Base-by-base conservation (phyloP, 129 eudicot species). In the Flaveria linearis region DNA sequence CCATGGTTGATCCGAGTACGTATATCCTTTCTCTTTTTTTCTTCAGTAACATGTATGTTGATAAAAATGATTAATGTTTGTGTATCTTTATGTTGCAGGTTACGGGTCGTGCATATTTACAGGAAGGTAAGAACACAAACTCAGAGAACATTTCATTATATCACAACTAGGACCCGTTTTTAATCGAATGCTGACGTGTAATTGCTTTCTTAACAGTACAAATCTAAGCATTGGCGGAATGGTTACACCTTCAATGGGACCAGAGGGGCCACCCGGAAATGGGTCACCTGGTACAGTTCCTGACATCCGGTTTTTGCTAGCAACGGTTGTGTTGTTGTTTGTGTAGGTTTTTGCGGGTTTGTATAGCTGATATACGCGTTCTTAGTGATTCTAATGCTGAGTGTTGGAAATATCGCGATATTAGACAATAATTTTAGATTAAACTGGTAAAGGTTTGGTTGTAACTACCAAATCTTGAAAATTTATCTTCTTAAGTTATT, bases 41-140 rank as follows among this genome's bases (percentile, higher is more conserved):
- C 16, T n/a, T 36, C 15, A 41, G 41, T 43, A 2, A 25, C 26
- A 26, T 1, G 9, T 28, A 61, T 63, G 69, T 15, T 16, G 22
- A 14, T 18, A 63, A 63, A 63, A 63, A 15, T 9, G 13, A 0
- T 33, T 62, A 63, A 63, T 8, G 26, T 56, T 18, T 56, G 42
- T 13, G 17, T 63, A 9, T 68, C 20, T 78, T 62, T 6, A 61
- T 70, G 69, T 72, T 71, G 72, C 88, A 93, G 96, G 96, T 51
- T 82, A 90, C 62, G 95, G 98, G 70, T 85, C 91, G n/a, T 93
- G 98, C 81, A 73, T 51, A 81, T 93, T 90, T 86, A 86, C 85
- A 16, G 98, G 96, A 82, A 90, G 98, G 96, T 90, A 71, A 90
- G 83, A 71, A 2, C 63, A 52, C 45, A 33, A 71, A 49, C 49